Base-by-base conservation (phyloP, 257 asterid species). In the Nicotiana noctiflora region DNA sequence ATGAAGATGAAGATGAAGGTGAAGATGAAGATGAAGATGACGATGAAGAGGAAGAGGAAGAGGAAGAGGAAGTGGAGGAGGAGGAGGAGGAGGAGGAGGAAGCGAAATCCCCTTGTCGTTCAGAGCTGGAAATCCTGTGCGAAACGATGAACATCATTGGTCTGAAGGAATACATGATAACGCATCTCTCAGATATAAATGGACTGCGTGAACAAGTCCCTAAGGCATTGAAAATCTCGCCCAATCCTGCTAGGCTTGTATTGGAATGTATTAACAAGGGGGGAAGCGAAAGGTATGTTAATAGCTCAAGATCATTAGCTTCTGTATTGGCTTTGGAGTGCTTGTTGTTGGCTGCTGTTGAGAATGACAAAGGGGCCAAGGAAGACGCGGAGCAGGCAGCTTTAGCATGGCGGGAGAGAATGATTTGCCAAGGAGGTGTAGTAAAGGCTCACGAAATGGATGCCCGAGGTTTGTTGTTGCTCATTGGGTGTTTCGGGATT, bases 391-490 rank as follows among this genome's bases (percentile, higher is more conserved):
- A 83, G 75, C 60, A 51, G 3, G 90, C 92, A 0, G 97, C 97
- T 23, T 32, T 88, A 75, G 87, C 89, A 37, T 95, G 98, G 98
- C 87, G 88, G 85, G 92, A 84, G 85, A 89, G 98, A 80, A 59
- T 95, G 90, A 27, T 90, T 57, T 15, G 19, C 44, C 93, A 89
- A 89, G 98, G 98, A 67, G 97, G 98, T 55, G 21, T 93, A 77
- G 65, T 80, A 18, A 84, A 56, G 81, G 93, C 97, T 75, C 57
- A 79, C 70, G 80, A 88, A 88, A 88, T 88, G 21, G 99, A 93
- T 86, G 94, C 97, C 4, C 89, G 97, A 6, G 98, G 97, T 51
- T 87, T 95, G 88, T 82, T 95, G 81, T 65, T 93, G 85, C 87
- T 95, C 62, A 80, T 95, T 51, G 91, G 90, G 49, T 91, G 97